Base-by-base conservation (phyloP, 169 alveolate species). In the Babesia ovata region DNA sequence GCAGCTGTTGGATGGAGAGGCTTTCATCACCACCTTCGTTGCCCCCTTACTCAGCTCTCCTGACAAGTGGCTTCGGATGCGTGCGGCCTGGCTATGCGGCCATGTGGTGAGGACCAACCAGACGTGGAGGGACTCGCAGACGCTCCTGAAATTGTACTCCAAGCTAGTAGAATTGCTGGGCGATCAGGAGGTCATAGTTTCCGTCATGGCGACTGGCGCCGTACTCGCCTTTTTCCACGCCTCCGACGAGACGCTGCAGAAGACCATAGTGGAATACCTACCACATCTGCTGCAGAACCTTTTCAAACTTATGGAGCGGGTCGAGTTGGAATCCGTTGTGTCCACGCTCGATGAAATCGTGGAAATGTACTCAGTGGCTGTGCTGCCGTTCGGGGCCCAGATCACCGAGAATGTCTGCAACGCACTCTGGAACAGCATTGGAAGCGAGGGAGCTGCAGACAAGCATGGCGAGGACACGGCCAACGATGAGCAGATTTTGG, bases 1-100 rank as follows among this genome's bases (percentile, higher is more conserved):
- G 21, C 76, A 67, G 26, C 65, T 67, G 28, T 29, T 81, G 21
- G 84, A 81, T 29, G 88, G 88, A 3, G 88, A 81, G 52, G 84
- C 73, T 4, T 63, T 72, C 13, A 12, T 81, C 16, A 63, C 44
- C 21, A 50, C 60, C 39, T 69, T 63, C 57, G 84, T 81, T 22
- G 29, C 57, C n/a, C 59, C 56, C 4, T 22, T 72, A 59, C 72
- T 81, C 13, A 42, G 39, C 24, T 81, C 88, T 0, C 44, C 48
- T 19, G 79, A 81, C 50, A 54, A 66, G 45, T 81, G 88, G 88
- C 36, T 81, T 13, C 44, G 88, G 46, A 81, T 73, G 84, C 60
- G 88, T 7, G 54, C 73, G 22, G 72, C 81, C 12, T 81, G 88
- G 88, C 74, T 81, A 29, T 71, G 84, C n/a, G 88, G 88, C 0